Evolutionary conservation across 345 rosid genomes (phyloP).

Genomic region (Cardiospermum halicacabum): DNA sequence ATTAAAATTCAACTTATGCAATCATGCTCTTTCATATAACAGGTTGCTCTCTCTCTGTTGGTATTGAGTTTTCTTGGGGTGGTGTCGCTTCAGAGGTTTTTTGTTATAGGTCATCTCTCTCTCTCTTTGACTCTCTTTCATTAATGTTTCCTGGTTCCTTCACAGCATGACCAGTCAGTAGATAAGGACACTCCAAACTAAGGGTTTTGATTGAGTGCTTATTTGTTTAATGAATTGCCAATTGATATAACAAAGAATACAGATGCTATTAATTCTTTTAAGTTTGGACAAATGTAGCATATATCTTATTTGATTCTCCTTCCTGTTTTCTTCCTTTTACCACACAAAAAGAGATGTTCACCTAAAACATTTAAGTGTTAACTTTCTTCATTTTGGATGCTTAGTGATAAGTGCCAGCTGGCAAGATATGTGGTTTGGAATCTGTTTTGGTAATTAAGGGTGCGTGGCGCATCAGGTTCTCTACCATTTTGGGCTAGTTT

Average conservation of each 20-base stretch:
- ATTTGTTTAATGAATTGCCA: neutral
- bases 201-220: neutral
- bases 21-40: conserved; percentile 27
- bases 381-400: neutral
- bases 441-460: too few relatives aligned
- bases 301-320: neutral
- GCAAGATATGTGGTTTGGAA: too few relatives aligned
- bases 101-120: conserved; percentile 53
- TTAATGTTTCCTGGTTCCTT: neutral
- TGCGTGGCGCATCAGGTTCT: too few relatives aligned
- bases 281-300: neutral
- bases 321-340: neutral
- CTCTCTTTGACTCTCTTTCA: conserved; percentile 21
- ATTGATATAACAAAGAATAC: neutral
- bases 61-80: conserved; percentile 59
- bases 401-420: too few relatives aligned
- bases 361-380: neutral
- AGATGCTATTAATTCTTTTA: neutral
- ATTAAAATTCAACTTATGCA: neutral
- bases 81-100: conserved; percentile 50
- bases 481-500: too few relatives aligned
- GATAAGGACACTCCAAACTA: neutral
- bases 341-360: neutral
- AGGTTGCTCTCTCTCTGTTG: conserved; percentile 54
- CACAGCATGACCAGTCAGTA: neutral